A percentile compares a stretch with the other conserved stretches of the same genome.
Conservation (phyloP, 2,329 filamentous ascomycete genomes). For the Pseudofabraea citricarpa region DNA sequence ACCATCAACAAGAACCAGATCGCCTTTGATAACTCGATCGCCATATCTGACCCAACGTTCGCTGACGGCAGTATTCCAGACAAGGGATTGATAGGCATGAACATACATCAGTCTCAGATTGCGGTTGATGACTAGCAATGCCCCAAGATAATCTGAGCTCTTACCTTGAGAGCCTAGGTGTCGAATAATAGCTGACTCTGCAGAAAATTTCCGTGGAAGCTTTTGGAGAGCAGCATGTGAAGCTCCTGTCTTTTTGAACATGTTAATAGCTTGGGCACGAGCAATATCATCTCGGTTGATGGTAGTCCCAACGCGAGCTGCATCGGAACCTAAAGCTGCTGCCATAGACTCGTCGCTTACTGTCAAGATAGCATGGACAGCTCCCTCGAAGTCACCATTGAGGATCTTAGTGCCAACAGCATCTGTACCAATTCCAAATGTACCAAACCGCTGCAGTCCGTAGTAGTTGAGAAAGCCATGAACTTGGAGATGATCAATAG, state of each 20-base stretch:
- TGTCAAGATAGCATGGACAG: slow-evolving; percentile 70
- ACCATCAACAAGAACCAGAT: slow-evolving; percentile 48
- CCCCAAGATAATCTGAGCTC: slow-evolving; percentile 68
- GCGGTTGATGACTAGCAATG: slow-evolving; percentile 73
- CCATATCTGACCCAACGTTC: slow-evolving; percentile 77
- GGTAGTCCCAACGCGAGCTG: slow-evolving; percentile 34
- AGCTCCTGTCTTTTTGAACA: slow-evolving; percentile 62
- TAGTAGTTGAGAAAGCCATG: slow-evolving; percentile 97
- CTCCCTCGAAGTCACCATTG: slow-evolving; percentile 73
- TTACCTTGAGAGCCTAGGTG: slow-evolving; percentile 52
- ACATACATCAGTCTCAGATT: slow-evolving; percentile 90
- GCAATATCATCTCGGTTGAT: slow-evolving; percentile 71
- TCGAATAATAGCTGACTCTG: slow-evolving; percentile 73
- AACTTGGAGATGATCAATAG: slow-evolving; percentile 62
- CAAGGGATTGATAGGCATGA: slow-evolving; percentile 89
- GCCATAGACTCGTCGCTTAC: slow-evolving; percentile 62
- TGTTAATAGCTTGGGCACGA: slow-evolving; percentile 73
- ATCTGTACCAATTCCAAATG: slow-evolving; percentile 81
- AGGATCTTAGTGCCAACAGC: slow-evolving; percentile 80
- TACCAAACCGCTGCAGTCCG: slow-evolving; percentile 94
- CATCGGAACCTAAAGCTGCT: slow-evolving; percentile 43
- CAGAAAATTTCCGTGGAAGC: slow-evolving; percentile 76
- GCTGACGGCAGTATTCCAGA: slow-evolving; percentile 87
- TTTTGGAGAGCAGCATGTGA: slow-evolving; percentile 55
- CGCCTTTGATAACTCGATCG: slow-evolving; percentile 70